phyloP scores from a whole-genome alignment of 1,284 basidiomycete species.

The Phellinidium pouzarii region DNA sequence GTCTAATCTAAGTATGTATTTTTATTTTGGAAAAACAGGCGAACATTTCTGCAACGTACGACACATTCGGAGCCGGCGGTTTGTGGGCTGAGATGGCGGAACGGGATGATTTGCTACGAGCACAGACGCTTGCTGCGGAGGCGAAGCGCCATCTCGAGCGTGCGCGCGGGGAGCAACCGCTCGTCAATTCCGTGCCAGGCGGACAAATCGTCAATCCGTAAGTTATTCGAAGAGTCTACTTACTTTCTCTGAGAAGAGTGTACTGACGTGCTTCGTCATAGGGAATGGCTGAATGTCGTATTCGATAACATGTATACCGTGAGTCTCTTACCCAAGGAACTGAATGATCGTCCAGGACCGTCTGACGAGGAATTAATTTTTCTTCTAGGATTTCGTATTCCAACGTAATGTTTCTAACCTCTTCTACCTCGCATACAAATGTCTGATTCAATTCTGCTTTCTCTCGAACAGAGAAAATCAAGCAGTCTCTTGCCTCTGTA shows the following conservation, averaged over 20 bases:
- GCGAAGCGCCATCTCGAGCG: slow-evolving; percentile 10
- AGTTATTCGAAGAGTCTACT: background rate
- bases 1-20: background rate
- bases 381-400: slow-evolving; percentile 14
- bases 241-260: too few species aligned
- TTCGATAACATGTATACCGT: slow-evolving; percentile 19
- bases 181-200: slow-evolving; percentile 3
- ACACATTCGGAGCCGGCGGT: slow-evolving; percentile 10
- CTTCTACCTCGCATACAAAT: background rate
- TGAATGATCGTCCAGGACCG: too few species aligned
- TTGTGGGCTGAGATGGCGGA: slow-evolving; percentile 15
- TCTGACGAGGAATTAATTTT: background rate
- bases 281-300: slow-evolving; percentile 16
- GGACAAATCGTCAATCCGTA: slow-evolving; percentile 9
- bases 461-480: slow-evolving; percentile 11
- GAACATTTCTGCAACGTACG: slow-evolving; percentile 8
- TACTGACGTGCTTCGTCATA: background rate
- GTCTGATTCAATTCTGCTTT: background rate
- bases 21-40: slow-evolving; percentile 2
- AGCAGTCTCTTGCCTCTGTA: slow-evolving; percentile 9
- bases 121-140: slow-evolving; percentile 12
- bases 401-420: slow-evolving; percentile 13
- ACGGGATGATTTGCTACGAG: slow-evolving; percentile 7
- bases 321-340: background rate
- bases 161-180: slow-evolving; percentile 7